A percentile compares a stretch with the other conserved stretches of the same genome.
phyloP scores from a whole-genome alignment of 768 basidiomycete genomes.

The Tricholoma saponaceum region DNA sequence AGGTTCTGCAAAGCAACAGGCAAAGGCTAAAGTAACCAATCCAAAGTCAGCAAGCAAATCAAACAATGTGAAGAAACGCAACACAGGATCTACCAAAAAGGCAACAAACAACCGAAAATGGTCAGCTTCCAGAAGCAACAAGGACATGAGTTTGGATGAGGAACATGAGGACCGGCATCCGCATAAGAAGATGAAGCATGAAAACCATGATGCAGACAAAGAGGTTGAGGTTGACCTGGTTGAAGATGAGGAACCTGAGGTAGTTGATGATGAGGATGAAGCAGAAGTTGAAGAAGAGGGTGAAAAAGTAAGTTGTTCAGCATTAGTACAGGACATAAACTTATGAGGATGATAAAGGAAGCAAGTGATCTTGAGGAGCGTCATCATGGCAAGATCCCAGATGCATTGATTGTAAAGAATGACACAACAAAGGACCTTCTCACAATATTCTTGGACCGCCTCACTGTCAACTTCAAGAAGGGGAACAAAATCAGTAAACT shows the following conservation, averaged over 20 bases:
- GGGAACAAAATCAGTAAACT: background rate
- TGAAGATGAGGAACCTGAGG: background rate
- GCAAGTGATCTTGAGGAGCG: background rate
- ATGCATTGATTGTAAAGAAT: background rate
- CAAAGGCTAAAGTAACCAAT: background rate
- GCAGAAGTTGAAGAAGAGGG: background rate
- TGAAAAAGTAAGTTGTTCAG: background rate
- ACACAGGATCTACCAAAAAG: background rate
- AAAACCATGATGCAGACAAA: background rate
- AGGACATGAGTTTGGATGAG: too few species aligned
- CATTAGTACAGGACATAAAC: background rate
- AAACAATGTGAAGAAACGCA: background rate
- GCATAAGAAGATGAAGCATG: background rate
- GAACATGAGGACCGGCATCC: background rate
- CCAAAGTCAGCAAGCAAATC: background rate
- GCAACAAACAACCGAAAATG: background rate
- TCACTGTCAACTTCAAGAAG: background rate
- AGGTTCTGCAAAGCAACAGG: background rate
- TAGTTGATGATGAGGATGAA: background rate
- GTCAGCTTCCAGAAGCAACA: background rate
- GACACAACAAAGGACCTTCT: background rate
- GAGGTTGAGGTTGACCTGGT: background rate
- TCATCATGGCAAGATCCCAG: background rate
- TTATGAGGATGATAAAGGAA: background rate
- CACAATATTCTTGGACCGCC: background rate